These are phyloP conservation scores for Candida awuae DNA, from an alignment of 805 yeast species.

Conservation along the genomic window DNA sequence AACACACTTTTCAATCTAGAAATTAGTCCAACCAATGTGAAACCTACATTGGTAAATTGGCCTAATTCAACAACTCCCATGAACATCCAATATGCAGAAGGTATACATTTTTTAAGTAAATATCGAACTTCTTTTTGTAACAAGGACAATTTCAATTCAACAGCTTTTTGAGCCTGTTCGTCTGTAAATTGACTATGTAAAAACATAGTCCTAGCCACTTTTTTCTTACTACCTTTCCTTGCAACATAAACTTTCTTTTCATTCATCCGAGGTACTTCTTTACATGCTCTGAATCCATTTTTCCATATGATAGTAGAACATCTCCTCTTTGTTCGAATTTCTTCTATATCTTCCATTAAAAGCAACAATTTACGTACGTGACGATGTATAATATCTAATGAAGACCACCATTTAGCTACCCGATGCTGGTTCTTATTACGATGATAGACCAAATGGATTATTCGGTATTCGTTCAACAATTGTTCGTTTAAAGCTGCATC, in stretches of 20 bases:
- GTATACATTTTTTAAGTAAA: constrained; percentile 32
- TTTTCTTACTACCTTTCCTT: constrained; percentile 6
- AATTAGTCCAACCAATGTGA: constrained; percentile 52
- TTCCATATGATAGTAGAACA: constrained; percentile 11
- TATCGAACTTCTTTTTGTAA: constrained; percentile 16
- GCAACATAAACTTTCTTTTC: constrained; percentile 6
- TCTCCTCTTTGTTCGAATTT: constrained; percentile 9
- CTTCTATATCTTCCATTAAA: constrained; percentile 22
- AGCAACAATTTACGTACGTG: constrained; percentile 36
- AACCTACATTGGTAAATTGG: constrained; percentile 68
- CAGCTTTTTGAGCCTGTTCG: not conserved
- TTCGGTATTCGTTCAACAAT: constrained; percentile 41
- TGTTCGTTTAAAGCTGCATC: not conserved
- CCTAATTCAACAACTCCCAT: constrained; percentile 65
- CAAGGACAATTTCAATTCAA: not conserved
- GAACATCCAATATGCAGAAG: constrained; percentile 49
- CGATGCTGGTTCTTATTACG: constrained; percentile 74
- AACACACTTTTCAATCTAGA: constrained; percentile 34
- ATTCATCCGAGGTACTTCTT: not conserved
- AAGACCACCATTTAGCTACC: constrained; percentile 68
- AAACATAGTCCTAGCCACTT: not conserved
- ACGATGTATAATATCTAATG: constrained; percentile 56
- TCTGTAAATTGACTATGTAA: constrained; percentile 4
- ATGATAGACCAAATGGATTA: constrained; percentile 58
- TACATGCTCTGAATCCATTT: constrained; percentile 8